A percentile compares a stretch with the other conserved stretches of the same genome.
phyloP scores from a whole-genome alignment of 306 rosid species.

The Acacia confusa region DNA sequence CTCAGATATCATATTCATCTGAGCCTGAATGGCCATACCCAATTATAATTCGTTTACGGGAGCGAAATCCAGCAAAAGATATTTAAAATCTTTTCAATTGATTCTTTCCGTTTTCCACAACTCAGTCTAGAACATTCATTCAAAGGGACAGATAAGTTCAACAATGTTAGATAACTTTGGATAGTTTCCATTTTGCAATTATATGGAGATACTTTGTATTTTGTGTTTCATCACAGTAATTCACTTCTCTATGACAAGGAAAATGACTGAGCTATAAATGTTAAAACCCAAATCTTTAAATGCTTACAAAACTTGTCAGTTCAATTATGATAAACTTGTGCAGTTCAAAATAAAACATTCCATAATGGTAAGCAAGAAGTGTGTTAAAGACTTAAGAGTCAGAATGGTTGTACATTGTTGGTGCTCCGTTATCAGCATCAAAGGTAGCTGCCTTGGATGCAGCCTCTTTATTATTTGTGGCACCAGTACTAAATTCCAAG shows the following conservation, averaged over 20 bases:
- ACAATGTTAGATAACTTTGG: slow-evolving; percentile 4
- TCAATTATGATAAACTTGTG: not conserved
- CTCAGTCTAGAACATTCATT: not conserved
- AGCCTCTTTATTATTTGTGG: slow-evolving; percentile 64
- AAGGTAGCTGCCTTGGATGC: slow-evolving; percentile 73
- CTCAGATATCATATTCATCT: not conserved
- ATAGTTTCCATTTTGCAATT: not conserved
- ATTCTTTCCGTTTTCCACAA: not conserved
- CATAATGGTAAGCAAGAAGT: slow-evolving; percentile 23
- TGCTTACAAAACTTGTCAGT: not conserved
- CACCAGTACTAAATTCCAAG: slow-evolving; percentile 38
- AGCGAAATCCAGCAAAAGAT: not conserved
- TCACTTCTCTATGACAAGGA: slow-evolving; percentile 17
- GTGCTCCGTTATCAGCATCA: slow-evolving; percentile 69
- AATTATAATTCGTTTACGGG: not conserved
- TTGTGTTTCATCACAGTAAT: not conserved
- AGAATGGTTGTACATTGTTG: slow-evolving; percentile 64
- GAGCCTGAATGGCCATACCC: not conserved
- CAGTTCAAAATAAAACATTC: slow-evolving; percentile 2
- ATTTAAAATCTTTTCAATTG: slow-evolving; percentile 5
- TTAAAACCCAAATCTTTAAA: slow-evolving; percentile 7
- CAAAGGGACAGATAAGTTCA: not conserved
- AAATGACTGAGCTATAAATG: not conserved
- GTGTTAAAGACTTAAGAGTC: slow-evolving; percentile 28
- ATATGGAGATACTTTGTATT: not conserved